Base-by-base conservation (phyloP, 2,329 filamentous ascomycete genomes). In the Myriosclerotinia curreyana region DNA sequence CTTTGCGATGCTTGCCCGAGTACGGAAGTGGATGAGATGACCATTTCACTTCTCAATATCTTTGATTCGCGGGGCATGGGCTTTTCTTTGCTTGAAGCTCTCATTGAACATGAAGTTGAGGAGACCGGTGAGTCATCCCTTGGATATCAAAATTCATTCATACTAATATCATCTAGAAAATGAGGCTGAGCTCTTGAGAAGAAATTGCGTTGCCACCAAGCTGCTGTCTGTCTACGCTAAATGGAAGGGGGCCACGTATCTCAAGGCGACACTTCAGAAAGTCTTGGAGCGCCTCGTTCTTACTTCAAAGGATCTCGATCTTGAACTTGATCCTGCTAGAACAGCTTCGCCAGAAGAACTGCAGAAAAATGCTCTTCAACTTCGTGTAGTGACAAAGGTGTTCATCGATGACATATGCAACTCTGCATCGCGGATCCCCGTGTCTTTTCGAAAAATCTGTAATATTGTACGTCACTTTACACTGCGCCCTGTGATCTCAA, bases 161-260 rank as follows among this genome's bases (percentile, higher is more conserved):
- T 60, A 55, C 64, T 66, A 54, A 69, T 31, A 49, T 11, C 46
- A 2, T 42, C 42, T 64, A 81, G 87, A 89, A 72, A 89, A 86
- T 62, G 87, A 89, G 71, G 82, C 86, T 1, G 87, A 90, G 70
- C 79, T 90, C 28, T 75, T 90, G 14, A 81, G 87, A n/a, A 80
- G 86, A 58, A 87, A 87, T 40, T 89, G 86, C 68, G 86, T 90
- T 1, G 84, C 86, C n/a, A 89, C 87, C 1, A 90, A 89, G 72
- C 87, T 89, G 82, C 79, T 90, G 2, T 88, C 87, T 0, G 81
- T 89, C 9, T 90, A 88, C 69, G 86, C 86, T 6, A 89, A 87
- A 71, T 90, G 87, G 87, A 89, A 89, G 75, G 87, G 87, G 15
- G 77, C 81, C 20, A 74, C 79, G 5, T 90, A 90, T 71, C 79